Conservation (phyloP, 257 asterid genomes). For the Solanum paucissectum region DNA sequence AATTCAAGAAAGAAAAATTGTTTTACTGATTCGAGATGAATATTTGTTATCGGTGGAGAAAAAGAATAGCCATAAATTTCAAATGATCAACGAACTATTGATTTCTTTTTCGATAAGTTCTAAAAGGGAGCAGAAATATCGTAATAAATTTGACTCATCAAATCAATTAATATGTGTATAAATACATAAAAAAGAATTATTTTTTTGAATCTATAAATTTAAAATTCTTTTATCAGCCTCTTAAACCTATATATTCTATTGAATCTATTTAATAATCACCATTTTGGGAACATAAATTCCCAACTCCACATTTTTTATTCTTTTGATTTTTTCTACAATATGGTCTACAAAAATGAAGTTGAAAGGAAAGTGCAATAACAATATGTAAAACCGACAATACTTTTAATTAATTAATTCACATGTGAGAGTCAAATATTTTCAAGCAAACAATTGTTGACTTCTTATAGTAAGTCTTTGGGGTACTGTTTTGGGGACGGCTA, state of each 20-base stretch:
- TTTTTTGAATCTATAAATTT: fast-evolving
- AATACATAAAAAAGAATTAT: background rate
- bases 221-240: background rate
- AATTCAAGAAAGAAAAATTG: no score
- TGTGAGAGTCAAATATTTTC: background rate
- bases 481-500: background rate
- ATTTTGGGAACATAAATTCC: background rate
- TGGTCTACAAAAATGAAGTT: background rate
- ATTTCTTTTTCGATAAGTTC: no score
- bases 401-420: background rate
- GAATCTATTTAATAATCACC: background rate
- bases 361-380: background rate
- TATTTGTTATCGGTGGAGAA: no score
- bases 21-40: no score
- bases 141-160: no score
- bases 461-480: background rate
- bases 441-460: background rate
- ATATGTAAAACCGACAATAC: background rate
- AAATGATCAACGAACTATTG: background rate
- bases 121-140: no score
- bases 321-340: background rate
- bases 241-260: background rate
- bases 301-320: background rate
- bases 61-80: no score
- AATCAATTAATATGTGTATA: no score